Evolutionary conservation across 2,329 filamentous ascomycete genomes (phyloP), one percentile per base, ranked within the genome.

Genomic region (Stachybotrys chartarum): DNA sequence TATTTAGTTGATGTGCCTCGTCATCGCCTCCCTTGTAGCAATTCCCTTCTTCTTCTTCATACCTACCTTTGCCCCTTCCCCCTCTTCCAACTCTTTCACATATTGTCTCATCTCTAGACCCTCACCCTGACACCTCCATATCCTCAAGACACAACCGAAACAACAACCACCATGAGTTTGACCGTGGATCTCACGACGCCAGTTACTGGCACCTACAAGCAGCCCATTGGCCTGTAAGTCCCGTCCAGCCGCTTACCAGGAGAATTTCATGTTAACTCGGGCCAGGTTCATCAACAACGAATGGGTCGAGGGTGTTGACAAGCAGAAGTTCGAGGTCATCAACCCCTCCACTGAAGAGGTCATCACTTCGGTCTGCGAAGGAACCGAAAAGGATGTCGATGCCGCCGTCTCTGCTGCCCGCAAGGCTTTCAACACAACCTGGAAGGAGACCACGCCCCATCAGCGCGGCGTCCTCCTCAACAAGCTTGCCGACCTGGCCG

Each of bases 321-420:
- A 91, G 77, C 87, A 90, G 82, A 91, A 87, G 63, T 94, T 96
- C 69, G 91, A 96, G 76, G 88, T 91, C 72, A 87, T 94, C 80
- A 96, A 96, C 82, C 91, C 91, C 57, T 68, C 87, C 61, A 90
- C 84, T 61, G 92, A 96, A 74, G 85, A 91, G 74, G 84, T 90
- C 68, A 95, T 96, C 78, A 83, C 80, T 79, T 86, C 85, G 55
- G 89, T 96, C 64, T 78, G 84, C 70, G 91, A 96, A 77, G 92
- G 87, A 68, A 89, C 87, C 61, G 91, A 95, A 80, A 91, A 95
- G 80, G 90, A 94, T 76, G 78, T 86, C 71, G 84, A 86, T 72
- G 76, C 91, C 57, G 92, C 92, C 60, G 92, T 97, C 60, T 78
- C 82, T 56, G 91, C 91, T 54, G 92, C 92, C 62, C 88, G 92